phyloP scores from a whole-genome alignment of 768 basidiomycete genomes.

The Termitomyces sp. region DNA sequence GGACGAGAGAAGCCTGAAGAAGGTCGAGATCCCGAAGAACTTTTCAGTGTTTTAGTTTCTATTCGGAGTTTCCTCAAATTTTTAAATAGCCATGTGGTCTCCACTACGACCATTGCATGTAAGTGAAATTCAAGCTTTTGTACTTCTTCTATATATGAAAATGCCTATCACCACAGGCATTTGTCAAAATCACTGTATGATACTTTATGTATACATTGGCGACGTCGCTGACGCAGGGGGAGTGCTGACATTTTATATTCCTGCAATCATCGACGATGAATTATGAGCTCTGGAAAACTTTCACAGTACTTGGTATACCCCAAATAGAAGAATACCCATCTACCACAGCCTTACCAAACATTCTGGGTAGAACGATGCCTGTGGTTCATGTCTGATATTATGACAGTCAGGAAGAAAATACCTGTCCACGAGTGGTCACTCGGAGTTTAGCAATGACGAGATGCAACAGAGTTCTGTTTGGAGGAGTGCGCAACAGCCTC shows the following conservation, averaged over 20 bases:
- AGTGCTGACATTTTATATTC: constrained; percentile 85
- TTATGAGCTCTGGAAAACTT: constrained; percentile 6
- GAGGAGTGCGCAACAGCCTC: no score
- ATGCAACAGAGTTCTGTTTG: no score
- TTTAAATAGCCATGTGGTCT: constrained; percentile 72
- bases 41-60: constrained; percentile 65
- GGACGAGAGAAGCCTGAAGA: constrained; percentile 30
- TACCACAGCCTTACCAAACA: no score
- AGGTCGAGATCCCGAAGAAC: constrained; percentile 44
- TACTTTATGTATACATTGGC: constrained; percentile 87
- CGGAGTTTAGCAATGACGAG: neutral
- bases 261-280: constrained; percentile 63
- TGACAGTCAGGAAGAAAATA: neutral
- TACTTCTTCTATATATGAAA: neutral
- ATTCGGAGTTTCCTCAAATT: constrained; percentile 77
- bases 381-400: neutral
- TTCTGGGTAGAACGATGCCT: neutral
- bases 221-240: constrained; percentile 74
- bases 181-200: constrained; percentile 78
- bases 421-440: neutral
- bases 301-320: constrained; percentile 2
- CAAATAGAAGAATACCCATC: neutral
- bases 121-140: constrained; percentile 20
- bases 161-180: constrained; percentile 46
- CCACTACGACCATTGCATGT: constrained; percentile 84